Base-by-base conservation (phyloP, 306 rosid genomes). In the Vicia sativa region DNA sequence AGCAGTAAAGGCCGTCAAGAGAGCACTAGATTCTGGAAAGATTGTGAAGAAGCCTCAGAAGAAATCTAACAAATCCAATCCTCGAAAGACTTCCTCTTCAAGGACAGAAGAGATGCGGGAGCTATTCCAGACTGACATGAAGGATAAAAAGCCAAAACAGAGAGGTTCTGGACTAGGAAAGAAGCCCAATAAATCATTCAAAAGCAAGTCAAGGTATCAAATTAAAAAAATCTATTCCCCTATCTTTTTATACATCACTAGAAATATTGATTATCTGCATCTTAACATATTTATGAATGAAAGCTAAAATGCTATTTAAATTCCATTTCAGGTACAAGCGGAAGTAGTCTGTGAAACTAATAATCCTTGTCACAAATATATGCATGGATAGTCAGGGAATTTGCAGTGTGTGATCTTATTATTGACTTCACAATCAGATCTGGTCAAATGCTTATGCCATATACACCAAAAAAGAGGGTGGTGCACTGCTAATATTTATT, bases 191-290 rank as follows among this genome's bases (percentile, higher is more conserved):
- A 71, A 82, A 73, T 87, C 96, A 12, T 91, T 91, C 81, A 89
- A 89, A 73, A 91, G 95, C 95, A 87, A 89, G 48, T 89, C 97
- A 72, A 93, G 97, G 97, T 91, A 85, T 78, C 61, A 46, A 61
- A 7, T 23, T 14, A 35, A 25, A 43, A 31, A 21, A 56, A 73
- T 39, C 62, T 34, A 41, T 41, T 58, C 45, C 19, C 26, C 7
- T 31, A 41, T 41, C 59, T 42, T 50, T 44, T 59, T 48, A 58
- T 23, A 16, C 46, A 34, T 48, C 63, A 7, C 35, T n/a, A 45
- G 14, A 62, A 19, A 19, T 43, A 23, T 42, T 37, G 76, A 26
- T 66, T 18, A 41, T 35, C 14, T n/a, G n/a, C n/a, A n/a, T n/a
- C n/a, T n/a, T n/a, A n/a, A 62, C 57, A 19, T 74, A 7, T n/a